These are phyloP conservation scores for Camellia lanceoleosa DNA, from an alignment of 148 eudicot species.

Conservation along the genomic window DNA sequence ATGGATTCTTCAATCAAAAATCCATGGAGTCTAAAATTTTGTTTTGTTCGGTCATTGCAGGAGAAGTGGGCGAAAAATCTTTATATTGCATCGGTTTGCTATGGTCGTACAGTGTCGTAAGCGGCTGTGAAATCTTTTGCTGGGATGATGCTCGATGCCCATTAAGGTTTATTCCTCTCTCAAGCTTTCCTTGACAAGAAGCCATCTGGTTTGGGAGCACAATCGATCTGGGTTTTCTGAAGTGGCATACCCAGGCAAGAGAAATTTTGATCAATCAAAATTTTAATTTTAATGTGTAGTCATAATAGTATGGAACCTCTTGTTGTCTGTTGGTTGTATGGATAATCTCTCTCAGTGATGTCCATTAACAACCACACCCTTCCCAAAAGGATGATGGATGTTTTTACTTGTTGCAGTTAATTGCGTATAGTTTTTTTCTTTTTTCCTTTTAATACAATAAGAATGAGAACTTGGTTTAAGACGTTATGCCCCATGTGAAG, in stretches of 20 bases:
- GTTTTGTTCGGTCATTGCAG: slow-evolving; percentile 31
- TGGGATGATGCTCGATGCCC: not conserved
- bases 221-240: slow-evolving; percentile 4
- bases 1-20: not conserved
- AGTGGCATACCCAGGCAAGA: slow-evolving; percentile 7
- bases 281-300: slow-evolving; percentile 5
- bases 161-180: not conserved
- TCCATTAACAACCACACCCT: slow-evolving; percentile 3
- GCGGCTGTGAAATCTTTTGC: not conserved
- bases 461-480: too few species aligned
- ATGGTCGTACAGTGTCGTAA: slow-evolving; percentile 68
- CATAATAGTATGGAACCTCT: slow-evolving; percentile 12
- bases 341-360: not conserved
- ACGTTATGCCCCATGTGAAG: too few species aligned
- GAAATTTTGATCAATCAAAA: slow-evolving; percentile 27
- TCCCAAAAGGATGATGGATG: not conserved
- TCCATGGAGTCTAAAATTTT: not conserved
- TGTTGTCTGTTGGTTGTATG: slow-evolving; percentile 16
- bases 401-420: not conserved
- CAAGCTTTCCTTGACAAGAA: too few species aligned
- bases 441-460: too few species aligned
- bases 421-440: not conserved
- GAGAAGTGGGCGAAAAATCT: slow-evolving; percentile 74
- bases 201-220: not conserved
- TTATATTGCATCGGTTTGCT: slow-evolving; percentile 62